These are phyloP conservation scores for Penicillium steckii DNA, from an alignment of 495 filamentous ascomycete genomes.

Conservation along the genomic window DNA sequence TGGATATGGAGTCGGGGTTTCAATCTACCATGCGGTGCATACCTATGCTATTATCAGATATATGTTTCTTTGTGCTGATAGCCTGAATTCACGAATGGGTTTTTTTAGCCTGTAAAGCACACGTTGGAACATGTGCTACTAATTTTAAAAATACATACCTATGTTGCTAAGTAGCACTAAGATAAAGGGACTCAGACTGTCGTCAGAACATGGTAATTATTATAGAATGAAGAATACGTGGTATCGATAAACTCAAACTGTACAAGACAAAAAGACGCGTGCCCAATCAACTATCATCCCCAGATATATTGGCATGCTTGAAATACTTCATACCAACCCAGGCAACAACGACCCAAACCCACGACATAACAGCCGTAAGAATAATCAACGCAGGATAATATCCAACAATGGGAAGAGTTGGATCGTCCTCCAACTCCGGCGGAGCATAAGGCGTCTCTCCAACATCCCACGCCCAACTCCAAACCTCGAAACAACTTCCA, in stretches of 20 bases:
- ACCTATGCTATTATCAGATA: too few relatives aligned
- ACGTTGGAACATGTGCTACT: too few relatives aligned
- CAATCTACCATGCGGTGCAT: too few relatives aligned
- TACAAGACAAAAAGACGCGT: not conserved
- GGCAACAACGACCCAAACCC: constrained; percentile 96
- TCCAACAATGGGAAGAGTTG: constrained; percentile 88
- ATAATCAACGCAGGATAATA: constrained; percentile 96
- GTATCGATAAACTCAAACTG: not conserved
- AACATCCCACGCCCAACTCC: constrained; percentile 99
- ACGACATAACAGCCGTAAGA: constrained; percentile 91
- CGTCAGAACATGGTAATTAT: not conserved
- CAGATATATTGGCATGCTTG: constrained; percentile 85
- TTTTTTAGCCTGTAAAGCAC: too few relatives aligned
- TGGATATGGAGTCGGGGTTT: not conserved
- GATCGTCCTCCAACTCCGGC: constrained; percentile 88
- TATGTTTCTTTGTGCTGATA: too few relatives aligned
- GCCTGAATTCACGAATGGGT: too few relatives aligned
- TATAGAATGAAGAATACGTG: not conserved
- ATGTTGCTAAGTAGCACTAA: too few relatives aligned
- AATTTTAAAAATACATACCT: too few relatives aligned
- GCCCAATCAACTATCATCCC: constrained; percentile 46
- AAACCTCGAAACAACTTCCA: constrained; percentile 94
- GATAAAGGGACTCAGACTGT: too few relatives aligned
- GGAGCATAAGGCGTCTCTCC: constrained; percentile 94
- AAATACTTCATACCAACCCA: constrained; percentile 99